phyloP scores from a whole-genome alignment of 345 rosid species.

The Jatropha curcas region DNA sequence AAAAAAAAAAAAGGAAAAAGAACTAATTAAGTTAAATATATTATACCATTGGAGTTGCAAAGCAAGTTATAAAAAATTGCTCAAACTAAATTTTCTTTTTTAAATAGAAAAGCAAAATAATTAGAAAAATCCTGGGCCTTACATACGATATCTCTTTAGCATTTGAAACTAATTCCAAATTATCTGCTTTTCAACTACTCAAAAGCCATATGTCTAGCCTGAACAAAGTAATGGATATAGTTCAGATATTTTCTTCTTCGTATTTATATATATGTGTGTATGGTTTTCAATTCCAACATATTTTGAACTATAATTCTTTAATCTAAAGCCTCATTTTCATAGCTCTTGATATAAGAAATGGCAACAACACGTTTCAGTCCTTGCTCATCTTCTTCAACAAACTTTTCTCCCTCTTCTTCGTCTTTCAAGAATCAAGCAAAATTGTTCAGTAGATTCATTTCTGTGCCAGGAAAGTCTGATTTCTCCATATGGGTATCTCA shows the following conservation, averaged over 20 bases:
- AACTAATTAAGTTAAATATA: too few relatives aligned
- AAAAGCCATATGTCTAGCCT: background rate
- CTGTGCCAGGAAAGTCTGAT: constrained; percentile 41
- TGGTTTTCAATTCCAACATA: background rate
- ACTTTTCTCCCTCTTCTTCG: constrained; percentile 33
- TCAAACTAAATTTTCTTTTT: too few relatives aligned
- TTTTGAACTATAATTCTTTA: background rate
- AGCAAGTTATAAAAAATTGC: too few relatives aligned
- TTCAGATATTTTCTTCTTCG: background rate
- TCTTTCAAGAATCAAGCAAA: constrained; percentile 33
- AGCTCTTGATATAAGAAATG: constrained; percentile 33
- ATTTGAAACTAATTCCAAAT: background rate
- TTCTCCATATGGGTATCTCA: constrained; percentile 39
- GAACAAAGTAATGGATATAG: background rate
- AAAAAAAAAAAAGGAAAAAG: too few relatives aligned
- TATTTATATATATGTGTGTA: background rate
- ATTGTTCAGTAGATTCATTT: constrained; percentile 33
- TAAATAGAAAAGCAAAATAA: too few relatives aligned
- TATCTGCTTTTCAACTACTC: constrained; percentile 8
- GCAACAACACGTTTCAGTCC: constrained; percentile 44
- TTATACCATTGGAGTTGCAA: too few relatives aligned
- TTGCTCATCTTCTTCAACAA: constrained; percentile 40
- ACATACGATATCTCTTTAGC: constrained; percentile 13
- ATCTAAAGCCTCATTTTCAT: constrained; percentile 5
- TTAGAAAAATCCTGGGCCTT: constrained; percentile 33